Base-by-base conservation (phyloP, 1,284 basidiomycete species). In the Ganoderma multipileum region DNA sequence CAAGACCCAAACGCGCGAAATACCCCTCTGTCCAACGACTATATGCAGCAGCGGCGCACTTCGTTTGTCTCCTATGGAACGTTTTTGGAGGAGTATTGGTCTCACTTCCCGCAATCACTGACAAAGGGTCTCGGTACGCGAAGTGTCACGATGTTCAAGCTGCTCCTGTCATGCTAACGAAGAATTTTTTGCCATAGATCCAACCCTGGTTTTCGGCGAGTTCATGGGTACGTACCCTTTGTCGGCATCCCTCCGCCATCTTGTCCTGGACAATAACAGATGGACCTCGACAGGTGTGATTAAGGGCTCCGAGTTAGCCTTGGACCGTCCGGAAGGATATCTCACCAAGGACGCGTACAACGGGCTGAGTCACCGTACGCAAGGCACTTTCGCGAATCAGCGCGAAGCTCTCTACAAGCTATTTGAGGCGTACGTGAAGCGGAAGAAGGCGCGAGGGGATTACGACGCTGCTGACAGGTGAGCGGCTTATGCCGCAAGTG, bases 401-500 rank as follows among this genome's bases (percentile, higher is more conserved):
- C 80, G 91, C 41, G 78, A 79, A 23, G 75, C 68, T 0, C 74
- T 93, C 1, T 93, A 92, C 73, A 77, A 76, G 0, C 77, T 92
- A 4, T 93, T 91, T 67, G 77, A 84, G 65, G 75, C 78, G 0
- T 93, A 93, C 72, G 76, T 80, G 9, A 84, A 81, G 71, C 74
- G 79, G 42, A 91, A 90, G 72, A 77, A 76, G 28, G 70, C 80
- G 16, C 78, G 79, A 4, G 70, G 82, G n/a, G 85, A 89, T 52
- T 83, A 83, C 36, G 92, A 93, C 76, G 80, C 84, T 2, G 89
- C 92, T 3, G 91, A 93, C 69, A 82, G 91, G 86, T 89, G 42
- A 61, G 76, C 64, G 11, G 33, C 7, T 38, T 11, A 33, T 36
- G 33, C 11, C 47, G n/a, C 18, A 14, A 20, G 18, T 30, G 30